Base-by-base conservation (phyloP, 345 rosid species). In the Bruguiera parviflora region DNA sequence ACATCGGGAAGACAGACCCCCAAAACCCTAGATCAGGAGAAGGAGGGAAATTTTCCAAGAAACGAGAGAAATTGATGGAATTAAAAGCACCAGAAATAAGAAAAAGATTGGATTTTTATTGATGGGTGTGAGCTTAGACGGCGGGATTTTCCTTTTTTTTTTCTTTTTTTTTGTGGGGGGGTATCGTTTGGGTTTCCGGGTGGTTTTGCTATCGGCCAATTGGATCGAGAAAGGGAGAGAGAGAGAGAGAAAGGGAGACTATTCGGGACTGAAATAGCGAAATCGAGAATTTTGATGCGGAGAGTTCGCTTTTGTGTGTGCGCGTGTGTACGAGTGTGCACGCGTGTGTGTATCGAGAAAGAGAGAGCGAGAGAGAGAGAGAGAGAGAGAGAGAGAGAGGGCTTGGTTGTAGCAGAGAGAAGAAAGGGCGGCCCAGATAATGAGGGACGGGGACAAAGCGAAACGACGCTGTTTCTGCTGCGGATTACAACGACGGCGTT, bases 241-340 rank as follows among this genome's bases (percentile, higher is more conserved):
- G 59, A 27, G 59, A 9, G 31, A 56, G 47, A 21, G 28, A n/a
- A n/a, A 55, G 22, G 21, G 15, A 37, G 58, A 3, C 15, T 22
- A 29, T 4, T 24, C 1, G 59, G 25, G 10, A 24, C 25, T 56
- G 29, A 56, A 56, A 24, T 56, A 56, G 24, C 59, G 29, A 56
- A 56, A 56, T 56, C 59, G 59, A 56, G 59, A 56, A 18, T 24
- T 24, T 56, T 56, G 59, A 5, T 56, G 59, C 59, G 59, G 16
- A 56, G 59, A 56, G 31, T 15, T 56, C 24, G 31, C 31, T 3
- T 43, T 43, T 43, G 5, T 3, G 4, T 43, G 19, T 7, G 37
- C 37, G 37, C 37, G 9, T 33, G 37, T 33, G 37, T 33, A 33
- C 37, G 32, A 7, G 9, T 7, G 9, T 0, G 8, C 9, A 8